These are phyloP conservation scores for Triangularia setosa DNA, from an alignment of 2,329 filamentous ascomycete genomes.

Conservation along the genomic window DNA sequence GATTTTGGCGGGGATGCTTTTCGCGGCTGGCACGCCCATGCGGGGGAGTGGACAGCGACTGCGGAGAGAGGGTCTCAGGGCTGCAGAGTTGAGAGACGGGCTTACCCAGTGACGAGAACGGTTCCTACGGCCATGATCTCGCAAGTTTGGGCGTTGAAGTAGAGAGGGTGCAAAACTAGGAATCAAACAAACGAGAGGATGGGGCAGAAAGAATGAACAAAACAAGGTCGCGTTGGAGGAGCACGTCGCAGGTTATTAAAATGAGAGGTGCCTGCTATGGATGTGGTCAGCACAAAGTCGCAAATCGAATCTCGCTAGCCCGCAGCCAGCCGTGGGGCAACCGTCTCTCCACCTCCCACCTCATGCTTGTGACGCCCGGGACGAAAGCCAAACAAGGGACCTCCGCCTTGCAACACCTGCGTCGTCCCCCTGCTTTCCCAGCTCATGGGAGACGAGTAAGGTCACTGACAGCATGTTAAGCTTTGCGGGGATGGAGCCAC, in stretches of 20 bases:
- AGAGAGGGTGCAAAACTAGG: conserved; percentile 12
- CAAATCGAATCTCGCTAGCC: conserved; percentile 24
- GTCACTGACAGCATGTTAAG: not conserved
- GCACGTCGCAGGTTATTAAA: not conserved
- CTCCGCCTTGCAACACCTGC: not conserved
- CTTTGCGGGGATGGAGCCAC: not conserved
- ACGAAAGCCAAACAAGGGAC: not conserved
- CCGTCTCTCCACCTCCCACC: not conserved
- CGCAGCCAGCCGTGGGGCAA: conserved; percentile 22
- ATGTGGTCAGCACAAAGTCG: conserved; percentile 9
- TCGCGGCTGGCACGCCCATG: conserved; percentile 10
- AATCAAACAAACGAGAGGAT: conserved; percentile 12
- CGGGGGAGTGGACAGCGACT: conserved; percentile 6
- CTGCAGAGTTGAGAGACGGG: conserved; percentile 16
- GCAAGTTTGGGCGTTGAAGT: conserved; percentile 11
- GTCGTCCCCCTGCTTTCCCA: not conserved
- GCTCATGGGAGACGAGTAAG: not conserved
- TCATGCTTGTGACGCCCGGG: not conserved
- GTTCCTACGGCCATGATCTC: conserved; percentile 72
- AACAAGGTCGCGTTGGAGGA: not conserved
- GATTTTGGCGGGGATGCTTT: conserved; percentile 2
- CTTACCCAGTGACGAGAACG: conserved; percentile 89
- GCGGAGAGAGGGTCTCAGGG: conserved; percentile 7
- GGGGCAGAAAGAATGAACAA: not conserved
- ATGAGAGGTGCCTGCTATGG: not conserved